These are phyloP conservation scores for Vaccinium macrocarpon DNA, from an alignment of 148 eudicot genomes.

Conservation along the genomic window DNA sequence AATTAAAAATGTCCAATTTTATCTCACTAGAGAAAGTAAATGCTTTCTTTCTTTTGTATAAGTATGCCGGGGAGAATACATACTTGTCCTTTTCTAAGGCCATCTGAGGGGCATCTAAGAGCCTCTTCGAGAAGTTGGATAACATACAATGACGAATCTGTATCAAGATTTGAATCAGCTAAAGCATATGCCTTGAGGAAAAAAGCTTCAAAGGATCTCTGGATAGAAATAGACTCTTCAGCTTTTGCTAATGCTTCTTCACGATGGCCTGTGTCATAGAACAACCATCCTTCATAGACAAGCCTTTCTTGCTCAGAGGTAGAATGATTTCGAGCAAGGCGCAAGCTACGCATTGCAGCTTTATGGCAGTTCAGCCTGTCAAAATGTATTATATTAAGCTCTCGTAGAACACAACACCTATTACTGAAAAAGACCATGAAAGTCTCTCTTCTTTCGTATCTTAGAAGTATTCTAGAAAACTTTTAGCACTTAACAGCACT, in stretches of 20 bases:
- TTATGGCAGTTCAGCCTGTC: conserved; percentile 80
- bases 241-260: conserved; percentile 87
- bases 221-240: conserved; percentile 69
- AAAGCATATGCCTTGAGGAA: conserved; percentile 85
- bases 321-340: conserved; percentile 69
- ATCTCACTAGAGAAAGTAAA: background rate
- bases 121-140: conserved; percentile 82
- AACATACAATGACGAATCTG: conserved; percentile 64
- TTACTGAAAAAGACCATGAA: background rate
- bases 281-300: conserved; percentile 88
- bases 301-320: conserved; percentile 75
- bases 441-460: background rate
- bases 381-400: background rate
- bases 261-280: conserved; percentile 89
- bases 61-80: conserved; percentile 17
- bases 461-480: background rate
- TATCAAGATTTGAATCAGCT: conserved; percentile 82
- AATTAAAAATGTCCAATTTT: background rate
- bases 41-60: background rate
- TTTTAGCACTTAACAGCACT: background rate
- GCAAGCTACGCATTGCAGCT: conserved; percentile 84
- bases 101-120: conserved; percentile 87
- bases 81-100: conserved; percentile 95
- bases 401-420: background rate
- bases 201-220: conserved; percentile 89